phyloP scores from a whole-genome alignment of 2,329 filamentous ascomycete species.

The Chaetomiaceae sp. region DNA sequence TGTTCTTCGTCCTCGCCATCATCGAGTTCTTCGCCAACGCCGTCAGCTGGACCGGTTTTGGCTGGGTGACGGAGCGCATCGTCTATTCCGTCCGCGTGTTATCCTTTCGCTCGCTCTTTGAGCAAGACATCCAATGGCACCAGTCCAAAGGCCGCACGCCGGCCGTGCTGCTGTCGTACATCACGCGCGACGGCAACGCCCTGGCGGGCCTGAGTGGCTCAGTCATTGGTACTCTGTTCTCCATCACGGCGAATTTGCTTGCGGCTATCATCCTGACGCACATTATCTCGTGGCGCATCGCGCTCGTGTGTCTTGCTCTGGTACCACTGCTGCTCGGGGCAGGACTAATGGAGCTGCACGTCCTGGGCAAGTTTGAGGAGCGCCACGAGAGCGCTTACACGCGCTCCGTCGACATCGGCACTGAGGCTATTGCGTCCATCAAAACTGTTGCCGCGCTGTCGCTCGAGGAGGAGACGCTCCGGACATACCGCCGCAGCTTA shows the following conservation, averaged over 20 bases:
- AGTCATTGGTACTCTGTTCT: conserved; percentile 66
- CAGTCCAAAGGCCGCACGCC: conserved; percentile 61
- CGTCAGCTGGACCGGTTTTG: conserved; percentile 52
- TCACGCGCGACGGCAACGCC: conserved; percentile 64
- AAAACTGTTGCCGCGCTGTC: conserved; percentile 57
- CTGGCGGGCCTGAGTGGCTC: conserved; percentile 67
- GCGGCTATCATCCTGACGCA: conserved; percentile 65
- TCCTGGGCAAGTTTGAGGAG: conserved; percentile 57
- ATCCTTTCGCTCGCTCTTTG: conserved; percentile 52
- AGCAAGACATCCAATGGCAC: conserved; percentile 61
- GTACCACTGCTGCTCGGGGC: conserved; percentile 66
- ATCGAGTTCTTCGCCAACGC: conserved; percentile 58
- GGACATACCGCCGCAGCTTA: conserved; percentile 49
- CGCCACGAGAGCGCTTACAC: conserved; percentile 61
- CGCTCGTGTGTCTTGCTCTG: conserved; percentile 63
- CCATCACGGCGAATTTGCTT: conserved; percentile 63
- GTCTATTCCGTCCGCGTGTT: conserved; percentile 53
- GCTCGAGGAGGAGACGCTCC: conserved; percentile 47
- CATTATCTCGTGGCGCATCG: conserved; percentile 71
- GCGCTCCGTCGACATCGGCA: conserved; percentile 58
- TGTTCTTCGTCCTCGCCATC: conserved; percentile 58
- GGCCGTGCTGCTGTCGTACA: conserved; percentile 58
- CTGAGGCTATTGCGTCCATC: conserved; percentile 62
- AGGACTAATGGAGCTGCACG: conserved; percentile 63
- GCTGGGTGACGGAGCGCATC: conserved; percentile 52